Base-by-base conservation (phyloP, 768 basidiomycete genomes). In the Sarcodon sp. region DNA sequence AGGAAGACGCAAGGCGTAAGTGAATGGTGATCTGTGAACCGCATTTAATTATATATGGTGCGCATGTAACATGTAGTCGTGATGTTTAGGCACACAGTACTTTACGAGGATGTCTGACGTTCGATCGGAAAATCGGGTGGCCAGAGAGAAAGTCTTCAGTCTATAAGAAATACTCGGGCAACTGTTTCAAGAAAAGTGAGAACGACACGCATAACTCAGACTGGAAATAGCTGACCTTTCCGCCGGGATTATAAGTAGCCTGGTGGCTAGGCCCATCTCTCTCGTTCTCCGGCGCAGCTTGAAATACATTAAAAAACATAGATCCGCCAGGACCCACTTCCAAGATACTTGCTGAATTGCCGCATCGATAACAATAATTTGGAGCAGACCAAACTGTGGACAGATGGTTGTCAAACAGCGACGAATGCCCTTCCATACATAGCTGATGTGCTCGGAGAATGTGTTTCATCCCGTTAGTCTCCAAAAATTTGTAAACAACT, bases 391-490 rank as follows among this genome's bases (percentile, higher is more conserved):
- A 99, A 6, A 99, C 96, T 0, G 96, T 99, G 21, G 89, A 91
- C 48, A 99, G 76, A 58, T 89, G 88, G 53, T 89, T 83, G 63
- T 93, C 91, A 55, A 97, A 98, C 32, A 98, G 73, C n/a, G 91
- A 90, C n/a, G 86, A 77, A 63, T 90, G 98, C 0, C 96, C 96
- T 65, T 99, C 96, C 96, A 99, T 98, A 66, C 96, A 98, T 7
- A 99, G 77, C 61, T 99, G 96, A 63, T 99, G 96, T 18, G 96
- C 96, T 18, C 96, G 89, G 18, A 98, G 77, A 57, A 99, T 96
- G 62, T 97, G 94, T 16, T 86, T 82, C 91, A 99, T 96, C 55
- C 82, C 76, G 68, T 99, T 99, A 46, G 88, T 83, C 60, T 91
- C 83, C 47, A 98, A 77, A 65, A 99, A 99, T 64, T 98, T 98